A percentile compares a stretch with the other conserved stretches of the same genome.
phyloP scores from a whole-genome alignment of 257 asterid genomes.

The Thymus mandschuricus region DNA sequence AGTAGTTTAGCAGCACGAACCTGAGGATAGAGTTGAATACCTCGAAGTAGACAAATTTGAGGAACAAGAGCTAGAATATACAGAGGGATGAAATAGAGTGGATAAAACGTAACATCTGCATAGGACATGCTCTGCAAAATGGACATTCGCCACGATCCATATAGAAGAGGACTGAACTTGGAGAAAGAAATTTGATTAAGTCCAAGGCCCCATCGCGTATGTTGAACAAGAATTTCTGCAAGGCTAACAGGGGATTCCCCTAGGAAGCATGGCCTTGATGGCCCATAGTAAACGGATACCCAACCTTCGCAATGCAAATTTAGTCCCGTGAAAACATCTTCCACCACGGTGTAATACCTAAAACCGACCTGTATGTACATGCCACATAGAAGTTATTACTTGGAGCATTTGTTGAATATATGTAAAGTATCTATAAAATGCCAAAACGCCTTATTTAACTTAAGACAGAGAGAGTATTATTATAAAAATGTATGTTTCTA shows the following conservation, averaged over 20 bases:
- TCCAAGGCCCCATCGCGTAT: constrained; percentile 56
- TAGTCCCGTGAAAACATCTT: constrained; percentile 52
- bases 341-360: constrained; percentile 53
- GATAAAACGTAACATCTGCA: constrained; percentile 28
- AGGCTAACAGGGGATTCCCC: constrained; percentile 52
- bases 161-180: constrained; percentile 46
- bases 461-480: too few species aligned
- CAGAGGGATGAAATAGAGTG: constrained; percentile 35
- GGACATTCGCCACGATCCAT: constrained; percentile 46
- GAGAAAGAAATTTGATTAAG: constrained; percentile 36
- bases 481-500: too few species aligned
- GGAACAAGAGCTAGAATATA: constrained; percentile 45
- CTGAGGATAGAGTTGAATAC: constrained; percentile 52
- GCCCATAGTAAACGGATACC: constrained; percentile 53
- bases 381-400: too few species aligned
- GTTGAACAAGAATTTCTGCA: constrained; percentile 52
- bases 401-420: too few species aligned
- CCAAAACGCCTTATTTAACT: too few species aligned
- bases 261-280: constrained; percentile 50
- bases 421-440: too few species aligned
- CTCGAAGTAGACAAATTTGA: constrained; percentile 39
- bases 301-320: constrained; percentile 59
- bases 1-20: constrained; percentile 23
- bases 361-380: constrained; percentile 51
- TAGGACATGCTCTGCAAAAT: constrained; percentile 47